Evolutionary conservation across 768 basidiomycete genomes (phyloP).

Genomic region (Lactarius akahatsu): DNA sequence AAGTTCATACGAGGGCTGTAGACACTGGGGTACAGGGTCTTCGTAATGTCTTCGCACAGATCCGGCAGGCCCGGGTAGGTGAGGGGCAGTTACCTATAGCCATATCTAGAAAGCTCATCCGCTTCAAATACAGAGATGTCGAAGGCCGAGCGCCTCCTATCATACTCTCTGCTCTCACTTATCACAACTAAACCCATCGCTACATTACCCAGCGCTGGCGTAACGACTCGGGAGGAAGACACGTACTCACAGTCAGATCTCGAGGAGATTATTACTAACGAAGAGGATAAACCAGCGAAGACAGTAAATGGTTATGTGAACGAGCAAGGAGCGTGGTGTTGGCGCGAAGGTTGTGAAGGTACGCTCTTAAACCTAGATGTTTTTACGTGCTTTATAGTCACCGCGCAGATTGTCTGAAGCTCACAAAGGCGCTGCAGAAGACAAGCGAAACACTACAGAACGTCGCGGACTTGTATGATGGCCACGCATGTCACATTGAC

Average conservation of each 20-base stretch:
- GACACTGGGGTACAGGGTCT: constrained; percentile 68
- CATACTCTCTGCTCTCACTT: constrained; percentile 70
- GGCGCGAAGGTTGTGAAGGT: constrained; percentile 78
- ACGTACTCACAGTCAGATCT: constrained; percentile 48
- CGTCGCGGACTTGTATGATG: constrained; percentile 76
- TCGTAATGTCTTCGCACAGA: constrained; percentile 57
- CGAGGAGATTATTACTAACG: constrained; percentile 36
- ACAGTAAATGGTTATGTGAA: constrained; percentile 62
- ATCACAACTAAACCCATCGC: constrained; percentile 67
- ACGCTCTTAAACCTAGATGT: constrained; percentile 20
- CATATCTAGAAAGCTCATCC: constrained; percentile 2
- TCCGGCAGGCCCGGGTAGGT: constrained; percentile 71
- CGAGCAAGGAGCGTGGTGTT: constrained; percentile 80
- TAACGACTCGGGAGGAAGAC: constrained; percentile 23
- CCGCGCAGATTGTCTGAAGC: constrained; percentile 62
- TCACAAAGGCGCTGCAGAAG: constrained; percentile 78
- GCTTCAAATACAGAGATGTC: constrained; percentile 61
- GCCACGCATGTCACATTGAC: constrained; percentile 54
- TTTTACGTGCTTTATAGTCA: neutral
- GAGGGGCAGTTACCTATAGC: constrained; percentile 27
- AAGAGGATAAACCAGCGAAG: constrained; percentile 24
- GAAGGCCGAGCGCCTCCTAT: constrained; percentile 69
- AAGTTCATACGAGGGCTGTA: constrained; percentile 61
- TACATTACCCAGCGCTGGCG: constrained; percentile 46
- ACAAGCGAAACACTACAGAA: constrained; percentile 69